These are phyloP conservation scores for Hordeum marinum DNA, from an alignment of 176 grass and related monocot species.

Conservation along the genomic window DNA sequence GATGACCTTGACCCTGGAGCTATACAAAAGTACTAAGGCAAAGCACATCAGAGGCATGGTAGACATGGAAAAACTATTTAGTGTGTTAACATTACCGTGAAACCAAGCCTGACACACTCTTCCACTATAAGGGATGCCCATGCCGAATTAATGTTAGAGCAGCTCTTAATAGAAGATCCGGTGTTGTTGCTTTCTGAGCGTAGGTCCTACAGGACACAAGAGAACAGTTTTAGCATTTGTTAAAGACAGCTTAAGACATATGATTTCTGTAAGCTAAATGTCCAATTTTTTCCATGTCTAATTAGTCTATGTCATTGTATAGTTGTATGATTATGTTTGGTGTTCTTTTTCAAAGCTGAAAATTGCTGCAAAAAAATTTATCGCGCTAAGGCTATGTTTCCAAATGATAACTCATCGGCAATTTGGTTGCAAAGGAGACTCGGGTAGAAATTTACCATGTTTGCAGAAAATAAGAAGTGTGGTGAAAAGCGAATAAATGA, in stretches of 20 bases:
- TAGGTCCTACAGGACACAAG: constrained; percentile 33
- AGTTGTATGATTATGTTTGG: not conserved
- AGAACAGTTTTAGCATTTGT: constrained; percentile 10
- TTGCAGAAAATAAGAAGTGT: constrained; percentile 33
- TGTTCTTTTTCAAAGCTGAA: not conserved
- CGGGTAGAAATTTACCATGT: constrained; percentile 62
- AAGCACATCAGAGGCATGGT: constrained; percentile 36
- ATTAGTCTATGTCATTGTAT: constrained; percentile 1
- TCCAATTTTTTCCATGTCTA: not conserved
- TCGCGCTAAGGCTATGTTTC: not conserved
- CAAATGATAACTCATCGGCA: constrained; percentile 13
- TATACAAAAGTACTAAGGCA: constrained; percentile 92
- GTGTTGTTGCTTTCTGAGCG: constrained; percentile 13
- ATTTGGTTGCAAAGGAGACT: not conserved
- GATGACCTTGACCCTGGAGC: constrained; percentile 96
- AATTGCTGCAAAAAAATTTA: constrained; percentile 26
- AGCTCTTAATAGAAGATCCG: constrained; percentile 50
- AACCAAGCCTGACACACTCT: constrained; percentile 90
- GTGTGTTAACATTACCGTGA: constrained; percentile 62
- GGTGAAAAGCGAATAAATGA: constrained; percentile 61
- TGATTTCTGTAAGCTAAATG: not conserved
- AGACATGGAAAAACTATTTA: constrained; percentile 11
- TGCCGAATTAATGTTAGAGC: constrained; percentile 72
- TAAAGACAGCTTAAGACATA: not conserved
- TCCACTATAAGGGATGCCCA: constrained; percentile 98